Conservation (phyloP, 306 rosid genomes). For the Senna tora region DNA sequence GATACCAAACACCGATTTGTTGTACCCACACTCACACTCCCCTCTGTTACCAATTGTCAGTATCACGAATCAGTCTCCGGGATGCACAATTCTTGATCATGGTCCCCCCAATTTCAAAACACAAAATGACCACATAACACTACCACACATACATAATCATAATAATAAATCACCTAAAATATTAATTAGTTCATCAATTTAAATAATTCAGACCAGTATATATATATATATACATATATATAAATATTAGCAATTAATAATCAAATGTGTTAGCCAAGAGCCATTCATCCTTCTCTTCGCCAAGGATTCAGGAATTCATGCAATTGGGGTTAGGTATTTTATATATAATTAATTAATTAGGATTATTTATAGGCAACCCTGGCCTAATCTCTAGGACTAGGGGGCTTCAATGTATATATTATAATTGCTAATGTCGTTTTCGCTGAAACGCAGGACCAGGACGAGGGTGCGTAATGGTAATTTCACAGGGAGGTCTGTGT, state of each 20-base stretch:
- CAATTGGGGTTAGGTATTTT: not conserved
- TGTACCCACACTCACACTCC: no score
- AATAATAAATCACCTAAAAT: not conserved
- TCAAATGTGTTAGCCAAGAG: not conserved
- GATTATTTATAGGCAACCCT: not conserved
- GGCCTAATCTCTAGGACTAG: not conserved
- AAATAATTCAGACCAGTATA: not conserved
- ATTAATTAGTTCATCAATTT: not conserved
- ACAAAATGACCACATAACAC: conserved; percentile 7
- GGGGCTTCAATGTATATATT: no score
- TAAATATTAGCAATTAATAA: not conserved
- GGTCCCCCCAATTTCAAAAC: conserved; percentile 43
- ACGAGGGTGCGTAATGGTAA: conserved; percentile 19
- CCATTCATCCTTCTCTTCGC: not conserved
- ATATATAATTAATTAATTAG: not conserved
- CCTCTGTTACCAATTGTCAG: no score
- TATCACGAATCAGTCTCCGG: not conserved
- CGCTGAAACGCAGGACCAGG: no score
- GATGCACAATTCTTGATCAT: not conserved
- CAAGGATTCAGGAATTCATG: not conserved
- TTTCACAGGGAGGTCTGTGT: not conserved
- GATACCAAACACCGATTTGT: no score
- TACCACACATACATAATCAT: not conserved
- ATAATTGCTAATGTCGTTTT: conserved; percentile 24
- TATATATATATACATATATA: not conserved